Conservation (phyloP, 1,284 basidiomycete species). For the Puccinia novopanici region DNA sequence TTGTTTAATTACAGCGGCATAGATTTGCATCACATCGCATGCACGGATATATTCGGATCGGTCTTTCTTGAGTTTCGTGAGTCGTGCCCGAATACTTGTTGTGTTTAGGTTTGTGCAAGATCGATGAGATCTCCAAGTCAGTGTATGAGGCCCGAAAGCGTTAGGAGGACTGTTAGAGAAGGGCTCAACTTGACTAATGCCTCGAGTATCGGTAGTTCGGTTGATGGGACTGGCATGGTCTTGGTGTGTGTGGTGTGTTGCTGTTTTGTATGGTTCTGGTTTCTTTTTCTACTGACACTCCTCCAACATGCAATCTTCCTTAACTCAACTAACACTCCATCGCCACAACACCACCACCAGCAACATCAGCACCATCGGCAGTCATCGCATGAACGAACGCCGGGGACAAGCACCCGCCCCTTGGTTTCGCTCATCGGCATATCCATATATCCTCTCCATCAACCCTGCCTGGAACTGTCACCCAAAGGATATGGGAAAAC, state of each 20-base stretch:
- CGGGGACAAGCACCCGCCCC: too few species aligned
- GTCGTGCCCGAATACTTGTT: conserved; percentile 78
- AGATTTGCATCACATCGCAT: conserved; percentile 88
- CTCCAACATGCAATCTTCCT: too few species aligned
- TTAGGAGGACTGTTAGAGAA: conserved; percentile 23
- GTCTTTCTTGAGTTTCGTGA: conserved; percentile 82
- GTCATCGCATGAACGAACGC: too few species aligned
- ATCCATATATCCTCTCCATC: too few species aligned
- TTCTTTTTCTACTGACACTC: too few species aligned
- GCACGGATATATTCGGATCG: conserved; percentile 83
- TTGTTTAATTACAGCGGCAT: conserved; percentile 92
- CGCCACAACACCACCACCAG: too few species aligned
- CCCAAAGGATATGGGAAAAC: too few species aligned
- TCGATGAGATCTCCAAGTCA: neutral
- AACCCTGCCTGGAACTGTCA: too few species aligned
- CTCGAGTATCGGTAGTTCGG: conserved; percentile 88
- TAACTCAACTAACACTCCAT: too few species aligned
- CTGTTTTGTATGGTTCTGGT: neutral
- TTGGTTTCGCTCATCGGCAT: too few species aligned
- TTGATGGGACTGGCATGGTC: conserved; percentile 54
- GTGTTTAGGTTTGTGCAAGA: neutral
- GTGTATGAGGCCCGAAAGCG: neutral
- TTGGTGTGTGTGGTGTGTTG: neutral
- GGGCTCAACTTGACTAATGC: conserved; percentile 78
- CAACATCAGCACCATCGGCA: too few species aligned